phyloP scores from a whole-genome alignment of 805 yeast species.

The Priceomyces fermenticarens region DNA sequence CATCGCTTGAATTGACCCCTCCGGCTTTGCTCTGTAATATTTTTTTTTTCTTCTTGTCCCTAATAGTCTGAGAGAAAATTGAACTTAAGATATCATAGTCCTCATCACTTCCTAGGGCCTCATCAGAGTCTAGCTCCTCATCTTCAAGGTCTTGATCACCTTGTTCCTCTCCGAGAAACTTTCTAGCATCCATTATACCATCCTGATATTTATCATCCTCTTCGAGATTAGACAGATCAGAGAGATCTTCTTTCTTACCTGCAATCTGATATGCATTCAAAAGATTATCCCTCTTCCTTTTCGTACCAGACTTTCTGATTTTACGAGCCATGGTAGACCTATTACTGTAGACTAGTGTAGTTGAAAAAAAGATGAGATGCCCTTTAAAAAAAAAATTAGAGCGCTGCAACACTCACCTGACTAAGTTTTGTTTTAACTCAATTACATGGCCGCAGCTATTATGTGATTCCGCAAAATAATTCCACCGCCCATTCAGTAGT shows the following conservation, averaged over 20 bases:
- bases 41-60: conserved; percentile 48
- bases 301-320: conserved; percentile 18
- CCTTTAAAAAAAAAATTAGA: not conserved
- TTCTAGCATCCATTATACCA: conserved; percentile 43
- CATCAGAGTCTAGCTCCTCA: conserved; percentile 81
- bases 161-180: conserved; percentile 26
- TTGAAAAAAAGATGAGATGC: conserved; percentile 1
- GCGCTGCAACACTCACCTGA: no score
- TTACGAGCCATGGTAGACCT: conserved; percentile 16
- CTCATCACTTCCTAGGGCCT: conserved; percentile 81
- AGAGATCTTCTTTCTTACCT: conserved; percentile 32
- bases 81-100: conserved; percentile 61
- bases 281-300: conserved; percentile 34
- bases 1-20: conserved; percentile 17
- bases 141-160: conserved; percentile 43
- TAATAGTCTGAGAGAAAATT: conserved; percentile 64
- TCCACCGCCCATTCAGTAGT: no score
- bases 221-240: conserved; percentile 14
- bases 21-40: conserved; percentile 26
- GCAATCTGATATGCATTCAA: conserved; percentile 46
- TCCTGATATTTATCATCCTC: conserved; percentile 26
- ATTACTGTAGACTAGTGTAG: not conserved
- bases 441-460: no score
- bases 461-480: no score
- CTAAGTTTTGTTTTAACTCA: no score